Percentiles rank a stretch among this genome's conserved stretches.
Evolutionary conservation across 106 monocot genomes (phyloP).

Genomic region (Alisma plantagoaquatica): DNA sequence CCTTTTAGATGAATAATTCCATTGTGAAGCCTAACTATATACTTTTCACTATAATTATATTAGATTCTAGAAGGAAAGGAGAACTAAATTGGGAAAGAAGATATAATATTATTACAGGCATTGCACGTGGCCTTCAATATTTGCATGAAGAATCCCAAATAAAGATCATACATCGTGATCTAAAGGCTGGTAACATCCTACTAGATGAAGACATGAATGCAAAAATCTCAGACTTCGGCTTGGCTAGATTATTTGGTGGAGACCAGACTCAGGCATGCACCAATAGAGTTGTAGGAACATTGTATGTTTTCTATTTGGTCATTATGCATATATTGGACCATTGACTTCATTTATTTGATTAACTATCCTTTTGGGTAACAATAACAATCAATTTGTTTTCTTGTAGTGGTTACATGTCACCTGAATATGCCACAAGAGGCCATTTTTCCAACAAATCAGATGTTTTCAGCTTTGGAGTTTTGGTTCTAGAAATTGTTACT

Average conservation of each 20-base stretch:
- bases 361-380: background rate
- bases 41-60: background rate
- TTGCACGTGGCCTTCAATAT: slow-evolving; percentile 1
- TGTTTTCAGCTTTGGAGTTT: slow-evolving; percentile 28
- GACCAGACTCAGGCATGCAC: background rate
- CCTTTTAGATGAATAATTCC: too few species aligned
- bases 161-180: background rate
- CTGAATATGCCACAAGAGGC: slow-evolving; percentile 27
- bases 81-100: background rate
- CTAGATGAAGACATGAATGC: slow-evolving; percentile 1
- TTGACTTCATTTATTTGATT: background rate
- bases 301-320: too few species aligned
- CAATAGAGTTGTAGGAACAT: background rate
- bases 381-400: background rate
- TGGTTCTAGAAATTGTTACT: slow-evolving; percentile 28
- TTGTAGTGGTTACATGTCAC: slow-evolving; percentile 33
- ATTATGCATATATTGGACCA: too few species aligned
- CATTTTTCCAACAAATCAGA: slow-evolving; percentile 28
- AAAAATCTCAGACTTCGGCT: slow-evolving; percentile 2
- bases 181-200: slow-evolving; percentile 3
- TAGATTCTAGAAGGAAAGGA: background rate
- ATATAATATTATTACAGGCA: background rate
- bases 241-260: background rate
- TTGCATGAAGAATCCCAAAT: slow-evolving; percentile 7
- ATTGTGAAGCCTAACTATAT: background rate